Evolutionary conservation across 768 basidiomycete genomes (phyloP).

Genomic region (Stropharia rugosoannulata): DNA sequence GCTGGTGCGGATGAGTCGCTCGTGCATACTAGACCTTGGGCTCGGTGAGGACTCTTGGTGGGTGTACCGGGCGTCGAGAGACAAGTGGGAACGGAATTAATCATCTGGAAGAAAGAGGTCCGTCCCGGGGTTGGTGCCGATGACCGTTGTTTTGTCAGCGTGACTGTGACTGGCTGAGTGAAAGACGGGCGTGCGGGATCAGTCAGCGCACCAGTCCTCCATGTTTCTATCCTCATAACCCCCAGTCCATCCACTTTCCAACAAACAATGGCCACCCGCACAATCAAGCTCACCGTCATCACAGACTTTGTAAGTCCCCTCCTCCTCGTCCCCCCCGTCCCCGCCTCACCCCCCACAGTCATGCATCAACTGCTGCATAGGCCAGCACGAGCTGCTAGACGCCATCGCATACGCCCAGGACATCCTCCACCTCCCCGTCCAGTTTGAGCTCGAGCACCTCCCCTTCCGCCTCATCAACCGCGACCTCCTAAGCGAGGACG

Average conservation of each 20-base stretch:
- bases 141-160: conserved; percentile 14
- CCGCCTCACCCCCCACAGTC: conserved; percentile 27
- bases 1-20: no score
- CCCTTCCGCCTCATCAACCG: conserved; percentile 48
- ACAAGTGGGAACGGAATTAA: no score
- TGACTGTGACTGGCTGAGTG: conserved; percentile 14
- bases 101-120: no score
- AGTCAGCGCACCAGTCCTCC: conserved; percentile 27
- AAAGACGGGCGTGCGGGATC: conserved; percentile 21
- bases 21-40: no score
- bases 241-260: not conserved
- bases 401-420: conserved; percentile 50
- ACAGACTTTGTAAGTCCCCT: conserved; percentile 44
- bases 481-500: conserved; percentile 33
- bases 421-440: conserved; percentile 43
- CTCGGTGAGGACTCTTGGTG: no score
- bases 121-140: conserved; percentile 1
- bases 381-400: conserved; percentile 50
- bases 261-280: conserved; percentile 35
- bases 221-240: conserved; percentile 31
- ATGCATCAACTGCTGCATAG: conserved; percentile 53
- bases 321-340: conserved; percentile 5
- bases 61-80: no score
- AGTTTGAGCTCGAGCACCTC: conserved; percentile 51
- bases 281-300: conserved; percentile 47